Evolutionary conservation across 2,329 filamentous ascomycete species (phyloP), one percentile per base, ranked within the genome.

Genomic region (Arachnomyces sp.): DNA sequence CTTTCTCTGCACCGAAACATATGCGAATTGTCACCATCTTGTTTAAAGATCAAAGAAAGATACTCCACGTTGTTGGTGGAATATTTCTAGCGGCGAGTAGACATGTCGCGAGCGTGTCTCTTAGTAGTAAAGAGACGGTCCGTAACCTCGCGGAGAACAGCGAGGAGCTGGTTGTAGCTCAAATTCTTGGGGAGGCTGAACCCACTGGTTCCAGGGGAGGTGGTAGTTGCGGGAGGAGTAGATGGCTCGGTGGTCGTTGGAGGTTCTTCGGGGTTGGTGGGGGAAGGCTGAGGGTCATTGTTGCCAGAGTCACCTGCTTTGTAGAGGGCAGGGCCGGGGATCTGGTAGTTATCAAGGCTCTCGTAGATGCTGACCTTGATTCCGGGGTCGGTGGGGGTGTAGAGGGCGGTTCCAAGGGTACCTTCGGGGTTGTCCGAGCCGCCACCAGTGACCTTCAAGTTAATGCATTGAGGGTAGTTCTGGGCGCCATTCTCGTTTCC

Each of bases 331-430:
- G 73, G 73, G 13, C 74, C 74, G 15, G 73, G 73, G 32, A 76
- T 74, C 15, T 53, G 48, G 54, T 77, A 77, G 31, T 53, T 61
- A 48, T 51, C 55, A 42, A 71, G 53, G 28, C 57, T 51, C 39
- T 61, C 51, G 69, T 80, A 81, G 59, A 81, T 70, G 67, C 74
- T 75, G 67, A 79, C 61, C 45, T 67, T 49, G 53, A 82, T 76
- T 43, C 78, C 78, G 9, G 72, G 57, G 55, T 81, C 77, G 40
- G 64, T 59, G 50, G 66, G 61, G 38, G 64, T 76, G 69, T 81
- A 82, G 18, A 81, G 66, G 40, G 60, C 58, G 9, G 71, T 76
- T 38, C 70, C 76, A 11, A 66, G 53, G 13, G 65, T 67, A 43
- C 76, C 77, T 20, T 59, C 51, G 15, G 71, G 68, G 39, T 62